phyloP scores from a whole-genome alignment of 345 rosid genomes.

The Fremontodendron californicum region DNA sequence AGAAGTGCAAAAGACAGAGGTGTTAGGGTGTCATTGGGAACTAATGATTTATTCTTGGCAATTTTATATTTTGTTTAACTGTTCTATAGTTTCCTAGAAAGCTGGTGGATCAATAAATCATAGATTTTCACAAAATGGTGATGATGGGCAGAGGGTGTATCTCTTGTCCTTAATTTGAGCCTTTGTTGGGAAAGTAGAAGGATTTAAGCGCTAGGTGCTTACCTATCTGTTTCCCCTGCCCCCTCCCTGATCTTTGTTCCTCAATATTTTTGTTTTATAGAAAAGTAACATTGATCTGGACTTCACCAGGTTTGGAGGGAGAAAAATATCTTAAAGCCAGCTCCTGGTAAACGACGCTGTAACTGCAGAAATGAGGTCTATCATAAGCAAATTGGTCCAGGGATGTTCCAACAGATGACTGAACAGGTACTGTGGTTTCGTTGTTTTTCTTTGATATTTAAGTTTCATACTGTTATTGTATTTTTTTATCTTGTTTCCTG shows the following conservation, averaged over 20 bases:
- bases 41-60: background rate
- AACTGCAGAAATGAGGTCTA: slow-evolving; percentile 97
- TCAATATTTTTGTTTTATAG: background rate
- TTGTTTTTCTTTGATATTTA: background rate
- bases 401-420: slow-evolving; percentile 99
- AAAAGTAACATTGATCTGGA: background rate
- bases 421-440: slow-evolving; percentile 55
- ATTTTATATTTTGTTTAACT: background rate
- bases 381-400: slow-evolving; percentile 98
- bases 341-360: slow-evolving; percentile 94
- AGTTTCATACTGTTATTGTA: background rate
- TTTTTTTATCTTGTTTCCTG: background rate
- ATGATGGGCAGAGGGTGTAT: background rate
- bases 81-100: background rate
- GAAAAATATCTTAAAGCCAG: slow-evolving; percentile 84
- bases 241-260: background rate
- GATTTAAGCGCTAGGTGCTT: background rate
- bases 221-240: background rate
- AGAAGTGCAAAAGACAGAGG: background rate
- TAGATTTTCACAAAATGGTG: background rate
- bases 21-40: background rate
- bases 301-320: slow-evolving; percentile 87
- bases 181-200: background rate
- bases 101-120: background rate
- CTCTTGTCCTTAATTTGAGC: background rate